Evolutionary conservation across 108 stramenopile species (phyloP), one percentile per base, ranked within the genome.

Genomic region (Cyclotella distinguenda): DNA sequence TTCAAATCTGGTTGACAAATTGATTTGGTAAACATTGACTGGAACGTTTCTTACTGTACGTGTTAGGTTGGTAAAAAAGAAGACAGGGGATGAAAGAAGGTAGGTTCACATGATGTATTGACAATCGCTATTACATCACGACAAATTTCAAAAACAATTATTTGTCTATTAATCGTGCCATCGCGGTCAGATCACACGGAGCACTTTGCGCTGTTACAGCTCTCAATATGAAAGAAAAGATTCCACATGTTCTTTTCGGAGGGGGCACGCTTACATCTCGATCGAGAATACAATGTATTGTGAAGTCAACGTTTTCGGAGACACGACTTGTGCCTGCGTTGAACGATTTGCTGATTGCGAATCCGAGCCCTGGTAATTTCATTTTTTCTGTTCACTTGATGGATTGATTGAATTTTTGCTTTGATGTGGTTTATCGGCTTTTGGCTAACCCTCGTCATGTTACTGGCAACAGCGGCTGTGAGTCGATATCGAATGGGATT

Each of bases 311-410:
- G 4, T 93, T 96, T 77, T 94, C 93, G 0, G 97, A 98, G 79
- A 97, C 96, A 22, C 79, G 80, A 22, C 80, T 98, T 2, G 95
- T 96, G 9, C 97, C 97, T 10, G 93, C 95, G 6, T 69, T 98
- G 62, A 98, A 98, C 78, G 97, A 98, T 79, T 70, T 98, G 45
- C 79, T 98, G 16, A 80, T 98, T 47, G 82, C 97, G n/a, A 94
- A 98, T 78, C 95, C 97, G 0, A 88, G 75, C 60, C 97, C 97
- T 6, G 97, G 55, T 56, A 15, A 56, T 34, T 38, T 27, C 31
- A 13, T 1, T 1, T 50, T 30, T 3, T 48, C 23, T 1, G 46
- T 19, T 22, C 21, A 18, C 10, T 22, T 2, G 12, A 45, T 5
- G 13, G n/a, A 15, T n/a, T 9, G 44, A n/a, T 15, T 6, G 15